Base-by-base conservation (phyloP, 768 basidiomycete species). In the Suillus lakei region DNA sequence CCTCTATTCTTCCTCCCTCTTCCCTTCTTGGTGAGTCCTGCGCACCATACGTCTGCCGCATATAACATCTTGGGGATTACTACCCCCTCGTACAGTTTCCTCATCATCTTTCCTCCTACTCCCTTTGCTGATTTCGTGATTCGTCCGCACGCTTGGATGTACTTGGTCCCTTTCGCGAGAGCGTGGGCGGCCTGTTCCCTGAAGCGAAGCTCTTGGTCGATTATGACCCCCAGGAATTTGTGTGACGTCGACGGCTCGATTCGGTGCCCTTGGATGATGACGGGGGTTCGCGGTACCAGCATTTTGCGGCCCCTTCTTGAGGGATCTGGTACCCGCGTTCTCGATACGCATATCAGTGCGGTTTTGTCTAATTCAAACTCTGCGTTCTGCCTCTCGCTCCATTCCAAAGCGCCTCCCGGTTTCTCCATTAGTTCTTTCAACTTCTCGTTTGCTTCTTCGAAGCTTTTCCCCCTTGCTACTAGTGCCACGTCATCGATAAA, bases 61-160 rank as follows among this genome's bases (percentile, higher is more conserved):
- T 71, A 71, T 16, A 63, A 48, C 64, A 70, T 65, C 43, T 61
- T 62, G 0, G 65, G 64, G 4, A 66, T 34, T 0, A 70, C 67
- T 2, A 68, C 64, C 1, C 61, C 64, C 9, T 39, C 56, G 18
- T 58, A 58, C 23, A 58, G 39, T 9, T 28, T 58, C 32, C 12
- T 58, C 56, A 58, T 58, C 56, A 34, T 10, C 32, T 28, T 39
- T 23, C 32, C 39, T 18, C 21, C 28, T 0, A 58, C 15, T 13
- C 56, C 56, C 32, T 36, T 58, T 10, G 23, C 10, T n/a, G 34
- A 32, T 38, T 34, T 58, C 10, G 56, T 58, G 34, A 58, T 58
- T 28, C 56, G 36, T 36, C 56, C 9, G 21, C 56, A 34, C 9
- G 56, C 34, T 16, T 34, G 32, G 23, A 58, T 15, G 34, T 58